Conservation (phyloP, 1,139 yeast genomes). For the Candida sanyaensis region DNA sequence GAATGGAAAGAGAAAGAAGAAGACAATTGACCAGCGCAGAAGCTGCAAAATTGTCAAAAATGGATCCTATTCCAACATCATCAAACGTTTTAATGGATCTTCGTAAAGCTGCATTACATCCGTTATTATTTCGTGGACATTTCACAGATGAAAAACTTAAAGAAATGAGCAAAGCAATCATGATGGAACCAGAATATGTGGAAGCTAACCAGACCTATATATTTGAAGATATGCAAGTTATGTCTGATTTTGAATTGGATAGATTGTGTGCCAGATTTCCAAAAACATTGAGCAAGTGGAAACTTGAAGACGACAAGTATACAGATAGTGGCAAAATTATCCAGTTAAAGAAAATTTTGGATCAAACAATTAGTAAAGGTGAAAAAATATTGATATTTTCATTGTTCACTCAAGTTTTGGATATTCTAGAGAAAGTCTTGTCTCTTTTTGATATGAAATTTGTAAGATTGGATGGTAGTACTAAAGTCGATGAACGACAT, state of each 20-base stretch:
- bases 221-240: conserved; percentile 92
- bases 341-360: conserved; percentile 59
- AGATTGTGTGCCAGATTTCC: conserved; percentile 74
- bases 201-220: conserved; percentile 77
- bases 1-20: conserved; percentile 52
- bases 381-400: conserved; percentile 80
- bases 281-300: conserved; percentile 55
- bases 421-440: conserved; percentile 85
- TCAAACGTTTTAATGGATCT: conserved; percentile 67
- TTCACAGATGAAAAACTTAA: conserved; percentile 57
- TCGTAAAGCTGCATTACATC: conserved; percentile 77
- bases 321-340: conserved; percentile 77
- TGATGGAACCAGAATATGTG: conserved; percentile 76
- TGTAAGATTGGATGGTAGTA: conserved; percentile 78
- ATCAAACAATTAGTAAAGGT: conserved; percentile 58
- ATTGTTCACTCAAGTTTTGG: conserved; percentile 90
- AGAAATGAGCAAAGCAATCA: conserved; percentile 74
- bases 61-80: conserved; percentile 40
- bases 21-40: conserved; percentile 41
- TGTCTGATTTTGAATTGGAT: conserved; percentile 90
- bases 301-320: conserved; percentile 59
- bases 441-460: conserved; percentile 64
- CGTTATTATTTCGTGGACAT: conserved; percentile 62
- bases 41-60: conserved; percentile 37
- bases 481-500: conserved; percentile 83